Conservation (phyloP, 257 asterid genomes). For the Solanum piurae region DNA sequence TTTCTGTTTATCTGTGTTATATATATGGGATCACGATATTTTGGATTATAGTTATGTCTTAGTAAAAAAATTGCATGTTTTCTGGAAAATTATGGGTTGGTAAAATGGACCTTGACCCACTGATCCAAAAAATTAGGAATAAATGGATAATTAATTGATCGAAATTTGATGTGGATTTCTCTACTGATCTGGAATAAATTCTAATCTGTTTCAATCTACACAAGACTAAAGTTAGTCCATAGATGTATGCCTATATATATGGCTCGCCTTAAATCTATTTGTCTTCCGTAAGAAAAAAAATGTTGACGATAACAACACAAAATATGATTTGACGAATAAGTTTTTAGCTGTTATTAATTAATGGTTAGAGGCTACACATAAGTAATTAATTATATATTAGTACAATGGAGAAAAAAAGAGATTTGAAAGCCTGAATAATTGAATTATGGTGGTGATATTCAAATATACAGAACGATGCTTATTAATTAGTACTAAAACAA, state of each 20-base stretch:
- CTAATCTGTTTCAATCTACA: background rate
- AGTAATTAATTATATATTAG: background rate
- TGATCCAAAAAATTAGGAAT: background rate
- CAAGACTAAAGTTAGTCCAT: background rate
- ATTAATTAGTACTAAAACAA: background rate
- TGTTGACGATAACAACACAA: background rate
- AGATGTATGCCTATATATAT: background rate
- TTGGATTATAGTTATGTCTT: background rate
- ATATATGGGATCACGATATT: background rate
- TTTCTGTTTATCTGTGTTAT: background rate
- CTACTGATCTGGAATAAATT: background rate
- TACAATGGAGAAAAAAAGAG: background rate
- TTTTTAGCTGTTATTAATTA: background rate
- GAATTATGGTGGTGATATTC: background rate
- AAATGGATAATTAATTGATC: background rate
- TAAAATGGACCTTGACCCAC: background rate
- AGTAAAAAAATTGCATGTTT: background rate
- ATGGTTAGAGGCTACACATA: background rate
- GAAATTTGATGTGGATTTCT: background rate
- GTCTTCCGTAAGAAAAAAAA: background rate
- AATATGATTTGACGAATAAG: background rate
- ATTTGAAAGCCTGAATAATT: background rate
- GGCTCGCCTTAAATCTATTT: background rate
- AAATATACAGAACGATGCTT: background rate
- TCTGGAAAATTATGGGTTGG: background rate